Conservation (phyloP, 148 eudicot genomes). For the Tetragonia tetragonoides region DNA sequence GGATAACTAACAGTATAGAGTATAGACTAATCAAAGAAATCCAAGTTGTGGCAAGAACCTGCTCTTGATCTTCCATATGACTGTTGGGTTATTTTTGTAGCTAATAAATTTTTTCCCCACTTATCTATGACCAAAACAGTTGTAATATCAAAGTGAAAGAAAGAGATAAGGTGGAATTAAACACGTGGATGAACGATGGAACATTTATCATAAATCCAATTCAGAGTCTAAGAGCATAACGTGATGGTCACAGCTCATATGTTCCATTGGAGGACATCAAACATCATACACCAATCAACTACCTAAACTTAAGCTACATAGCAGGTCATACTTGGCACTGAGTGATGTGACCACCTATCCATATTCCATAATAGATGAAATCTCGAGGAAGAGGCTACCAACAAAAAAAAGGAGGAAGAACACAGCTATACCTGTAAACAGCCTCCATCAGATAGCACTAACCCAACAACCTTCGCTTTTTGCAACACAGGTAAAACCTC, state of each 20-base stretch:
- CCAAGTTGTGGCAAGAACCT: background rate
- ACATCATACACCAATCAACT: background rate
- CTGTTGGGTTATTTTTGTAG: too few species aligned
- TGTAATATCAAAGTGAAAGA: background rate
- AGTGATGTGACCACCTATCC: background rate
- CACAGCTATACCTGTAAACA: constrained; percentile 68
- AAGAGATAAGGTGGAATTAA: background rate
- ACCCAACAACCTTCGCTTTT: constrained; percentile 72
- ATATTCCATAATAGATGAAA: background rate
- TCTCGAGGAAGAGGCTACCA: background rate
- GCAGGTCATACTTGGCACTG: background rate
- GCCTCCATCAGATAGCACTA: constrained; percentile 80
- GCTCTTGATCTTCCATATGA: background rate
- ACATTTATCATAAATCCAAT: background rate
- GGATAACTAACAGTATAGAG: background rate
- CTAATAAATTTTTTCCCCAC: background rate
- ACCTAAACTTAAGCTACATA: background rate
- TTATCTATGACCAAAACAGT: background rate
- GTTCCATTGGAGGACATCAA: background rate
- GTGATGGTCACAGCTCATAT: background rate
- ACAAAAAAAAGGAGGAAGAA: constrained; percentile 5
- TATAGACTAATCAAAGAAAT: background rate
- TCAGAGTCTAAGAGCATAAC: background rate
- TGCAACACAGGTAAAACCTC: constrained; percentile 75
- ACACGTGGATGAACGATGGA: background rate